A percentile compares a stretch with the other conserved stretches of the same genome.
These are phyloP conservation scores for Rhizopogon vinicolor DNA, from an alignment of 768 basidiomycete species.

Conservation along the genomic window DNA sequence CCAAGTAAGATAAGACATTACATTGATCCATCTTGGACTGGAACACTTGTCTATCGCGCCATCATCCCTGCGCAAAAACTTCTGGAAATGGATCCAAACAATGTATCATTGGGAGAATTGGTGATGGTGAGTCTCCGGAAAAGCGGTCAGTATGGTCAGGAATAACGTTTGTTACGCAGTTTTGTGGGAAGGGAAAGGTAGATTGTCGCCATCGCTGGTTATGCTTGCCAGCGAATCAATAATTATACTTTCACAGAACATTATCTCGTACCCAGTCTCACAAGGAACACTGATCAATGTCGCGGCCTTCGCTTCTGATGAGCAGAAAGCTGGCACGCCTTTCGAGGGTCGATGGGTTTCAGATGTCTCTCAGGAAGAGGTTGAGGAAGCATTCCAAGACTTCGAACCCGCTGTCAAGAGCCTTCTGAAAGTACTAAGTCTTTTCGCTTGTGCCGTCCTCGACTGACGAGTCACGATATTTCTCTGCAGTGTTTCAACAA, in stretches of 20 bases:
- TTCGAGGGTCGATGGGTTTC: too few relatives aligned
- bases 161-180: too few relatives aligned
- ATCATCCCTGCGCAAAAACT: too few relatives aligned
- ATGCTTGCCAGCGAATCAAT: background rate
- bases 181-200: too few relatives aligned
- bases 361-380: too few relatives aligned
- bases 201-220: background rate
- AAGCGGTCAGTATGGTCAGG: background rate
- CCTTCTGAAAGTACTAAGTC: too few relatives aligned
- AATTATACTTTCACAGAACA: constrained; percentile 21
- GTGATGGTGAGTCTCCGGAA: constrained; percentile 11
- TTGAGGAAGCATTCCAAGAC: too few relatives aligned
- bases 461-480: too few relatives aligned
- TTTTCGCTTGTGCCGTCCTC: too few relatives aligned
- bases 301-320: constrained; percentile 25
- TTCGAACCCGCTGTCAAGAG: too few relatives aligned
- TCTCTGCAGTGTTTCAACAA: too few relatives aligned
- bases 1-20: background rate
- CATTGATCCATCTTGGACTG: constrained; percentile 32
- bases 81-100: too few relatives aligned
- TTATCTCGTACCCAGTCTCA: constrained; percentile 34
- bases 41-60: constrained; percentile 5
- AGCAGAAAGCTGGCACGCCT: constrained; percentile 8
- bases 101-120: constrained; percentile 4
- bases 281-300: constrained; percentile 30